phyloP scores from a whole-genome alignment of 2,329 filamentous ascomycete genomes.

The Sporothrix dimorphospora region DNA sequence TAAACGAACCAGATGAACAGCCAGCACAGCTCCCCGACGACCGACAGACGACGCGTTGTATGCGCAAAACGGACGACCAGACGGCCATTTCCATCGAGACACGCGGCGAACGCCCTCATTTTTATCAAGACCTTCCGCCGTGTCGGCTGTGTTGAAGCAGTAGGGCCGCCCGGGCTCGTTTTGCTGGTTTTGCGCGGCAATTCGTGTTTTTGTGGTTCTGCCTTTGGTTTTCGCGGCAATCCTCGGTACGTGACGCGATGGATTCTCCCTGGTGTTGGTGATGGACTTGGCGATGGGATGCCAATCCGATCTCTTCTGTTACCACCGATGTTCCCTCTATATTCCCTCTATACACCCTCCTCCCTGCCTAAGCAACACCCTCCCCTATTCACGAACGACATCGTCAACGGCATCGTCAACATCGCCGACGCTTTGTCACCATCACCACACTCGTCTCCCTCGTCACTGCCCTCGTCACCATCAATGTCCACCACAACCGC shows the following conservation, averaged over 20 bases:
- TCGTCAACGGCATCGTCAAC: too few species aligned
- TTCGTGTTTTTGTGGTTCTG: constrained; percentile 1
- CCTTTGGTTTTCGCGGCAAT: constrained; percentile 4
- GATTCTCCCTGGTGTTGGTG: neutral
- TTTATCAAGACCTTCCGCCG: neutral
- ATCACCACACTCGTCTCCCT: too few species aligned
- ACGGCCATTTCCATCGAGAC: constrained; percentile 5
- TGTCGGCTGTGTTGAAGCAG: neutral
- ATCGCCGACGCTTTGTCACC: neutral
- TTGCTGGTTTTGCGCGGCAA: constrained; percentile 12
- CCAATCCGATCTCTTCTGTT: neutral
- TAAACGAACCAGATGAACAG: constrained; percentile 2
- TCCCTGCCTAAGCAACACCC: neutral
- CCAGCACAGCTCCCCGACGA: neutral
- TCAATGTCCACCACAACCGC: too few species aligned
- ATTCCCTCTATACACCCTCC: neutral
- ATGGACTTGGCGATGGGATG: neutral
- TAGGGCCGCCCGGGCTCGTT: neutral
- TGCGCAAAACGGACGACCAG: constrained; percentile 1
- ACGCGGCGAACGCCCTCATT: neutral
- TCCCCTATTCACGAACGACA: neutral
- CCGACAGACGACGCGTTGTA: constrained; percentile 16
- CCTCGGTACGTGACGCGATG: constrained; percentile 19
- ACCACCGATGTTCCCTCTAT: neutral
- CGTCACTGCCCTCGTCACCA: neutral